Evolutionary conservation across 2,329 filamentous ascomycete genomes (phyloP).

Genomic region (Alternaria postmessia): DNA sequence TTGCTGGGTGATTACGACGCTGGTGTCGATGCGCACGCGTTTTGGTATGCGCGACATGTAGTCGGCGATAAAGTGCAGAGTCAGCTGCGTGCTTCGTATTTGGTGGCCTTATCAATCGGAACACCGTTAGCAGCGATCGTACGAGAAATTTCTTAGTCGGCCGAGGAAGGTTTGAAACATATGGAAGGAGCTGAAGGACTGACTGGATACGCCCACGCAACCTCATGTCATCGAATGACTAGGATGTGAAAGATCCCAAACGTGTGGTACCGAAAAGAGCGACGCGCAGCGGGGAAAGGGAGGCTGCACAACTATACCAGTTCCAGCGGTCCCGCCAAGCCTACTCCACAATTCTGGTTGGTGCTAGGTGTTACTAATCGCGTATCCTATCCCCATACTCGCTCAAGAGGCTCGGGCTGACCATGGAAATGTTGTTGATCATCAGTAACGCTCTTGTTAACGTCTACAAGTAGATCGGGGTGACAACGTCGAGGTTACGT

Average conservation of each 20-base stretch:
- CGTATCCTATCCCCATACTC: neutral
- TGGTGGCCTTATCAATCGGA: neutral
- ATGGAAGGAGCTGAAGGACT: neutral
- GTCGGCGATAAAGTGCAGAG: neutral
- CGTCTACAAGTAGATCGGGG: neutral
- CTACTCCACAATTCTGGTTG: slow-evolving; percentile 1
- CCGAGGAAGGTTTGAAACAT: neutral
- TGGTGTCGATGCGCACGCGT: neutral
- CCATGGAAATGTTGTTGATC: neutral
- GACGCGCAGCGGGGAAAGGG: slow-evolving; percentile 12
- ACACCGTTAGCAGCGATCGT: neutral
- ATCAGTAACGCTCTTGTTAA: neutral
- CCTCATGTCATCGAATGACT: neutral
- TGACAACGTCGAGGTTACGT: neutral
- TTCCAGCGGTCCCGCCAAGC: slow-evolving; percentile 1
- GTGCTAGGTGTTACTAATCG: neutral
- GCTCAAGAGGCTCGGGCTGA: neutral
- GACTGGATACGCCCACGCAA: neutral
- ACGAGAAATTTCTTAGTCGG: neutral
- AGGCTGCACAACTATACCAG: slow-evolving; percentile 3
- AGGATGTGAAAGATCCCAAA: slow-evolving; percentile 1
- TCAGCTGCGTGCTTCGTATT: slow-evolving; percentile 2
- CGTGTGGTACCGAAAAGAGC: slow-evolving; percentile 8
- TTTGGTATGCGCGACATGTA: neutral
- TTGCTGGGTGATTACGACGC: neutral